Conservation (phyloP, 2,329 filamentous ascomycete genomes). For the Aspergillus sp. region DNA sequence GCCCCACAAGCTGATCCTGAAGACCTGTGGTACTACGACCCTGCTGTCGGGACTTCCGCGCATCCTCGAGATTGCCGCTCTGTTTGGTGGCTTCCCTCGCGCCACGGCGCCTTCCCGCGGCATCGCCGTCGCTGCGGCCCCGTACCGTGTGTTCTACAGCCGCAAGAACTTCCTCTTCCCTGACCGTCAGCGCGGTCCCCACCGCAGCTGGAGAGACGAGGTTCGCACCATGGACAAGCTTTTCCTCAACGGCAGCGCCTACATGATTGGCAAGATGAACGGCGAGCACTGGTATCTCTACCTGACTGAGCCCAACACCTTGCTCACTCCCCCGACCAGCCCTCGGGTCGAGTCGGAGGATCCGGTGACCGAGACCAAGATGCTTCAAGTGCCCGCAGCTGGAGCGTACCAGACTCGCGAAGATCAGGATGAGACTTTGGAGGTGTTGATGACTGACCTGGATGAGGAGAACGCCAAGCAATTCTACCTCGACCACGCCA, state of each 20-base stretch:
- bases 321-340: constrained; percentile 79
- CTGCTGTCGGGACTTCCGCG: constrained; percentile 85
- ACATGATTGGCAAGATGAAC: constrained; percentile 99
- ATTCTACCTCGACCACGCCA: constrained; percentile 77
- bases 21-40: constrained; percentile 97
- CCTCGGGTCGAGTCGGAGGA: constrained; percentile 57
- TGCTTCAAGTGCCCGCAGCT: constrained; percentile 55
- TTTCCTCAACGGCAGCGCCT: constrained; percentile 90
- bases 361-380: constrained; percentile 60
- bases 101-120: constrained; percentile 68
- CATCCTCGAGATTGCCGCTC: constrained; percentile 86
- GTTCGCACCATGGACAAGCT: constrained; percentile 89
- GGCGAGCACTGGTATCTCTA: constrained; percentile 99
- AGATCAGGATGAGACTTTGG: constrained; percentile 56
- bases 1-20: constrained; percentile 98
- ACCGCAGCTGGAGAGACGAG: constrained; percentile 97
- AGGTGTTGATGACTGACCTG: constrained; percentile 69
- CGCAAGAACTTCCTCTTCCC: constrained; percentile 98
- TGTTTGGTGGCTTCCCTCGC: constrained; percentile 85
- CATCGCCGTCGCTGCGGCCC: constrained; percentile 75
- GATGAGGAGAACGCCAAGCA: constrained; percentile 67
- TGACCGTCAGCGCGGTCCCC: constrained; percentile 88
- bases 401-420: constrained; percentile 25
- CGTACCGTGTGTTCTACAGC: constrained; percentile 97
- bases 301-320: constrained; percentile 80